Evolutionary conservation across 768 basidiomycete species (phyloP), one percentile per base, ranked within the genome.

Genomic region (Galerina sulciceps): DNA sequence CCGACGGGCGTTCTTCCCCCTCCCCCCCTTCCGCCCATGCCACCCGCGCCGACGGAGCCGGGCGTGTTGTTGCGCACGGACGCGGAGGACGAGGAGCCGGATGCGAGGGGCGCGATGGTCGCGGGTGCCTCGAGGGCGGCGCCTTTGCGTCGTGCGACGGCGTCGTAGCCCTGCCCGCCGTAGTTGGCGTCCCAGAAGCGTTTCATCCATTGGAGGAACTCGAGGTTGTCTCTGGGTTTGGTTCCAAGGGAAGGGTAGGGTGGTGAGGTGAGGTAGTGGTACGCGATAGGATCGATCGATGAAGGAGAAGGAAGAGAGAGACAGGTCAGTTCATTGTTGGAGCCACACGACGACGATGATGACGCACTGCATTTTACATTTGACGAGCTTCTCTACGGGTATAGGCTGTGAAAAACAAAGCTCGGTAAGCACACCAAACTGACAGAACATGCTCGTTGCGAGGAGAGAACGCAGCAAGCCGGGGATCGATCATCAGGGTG

Each of bases 321-420:
- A 31, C 8, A 3, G 26, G 26, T 31, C 26, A 31, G 26, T 31
- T 31, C 2, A 8, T 4, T 31, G 26, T 31, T 8, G 26, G 26
- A 5, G 26, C 26, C 26, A 31, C 26, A 1, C 26, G 26, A 31
- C 26, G 26, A 26, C 6, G 26, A 31, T 4, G 26, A 31, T 31
- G 38, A 88, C 91, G 72, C 77, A 92, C 90, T 98, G 96, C 96
- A 99, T 99, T 80, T 98, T 99, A 80, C 97, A 99, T 76, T 96
- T 96, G 47, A 93, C 86, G 37, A 99, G 86, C 67, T 83, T 89
- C 66, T 99, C 96, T n/a, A 99, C 90, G 6, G 85, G 92, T 72
- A 99, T 95, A 23, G 96, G 96, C 94, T 97, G 65, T 10, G 35
- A 55, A 63, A 34, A 23, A 52, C 51, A 48, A n/a, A 50, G 50